Evolutionary conservation across 164 flowering plant genomes (phyloP).

Genomic region (grape (Vitis vinifera)): DNA sequence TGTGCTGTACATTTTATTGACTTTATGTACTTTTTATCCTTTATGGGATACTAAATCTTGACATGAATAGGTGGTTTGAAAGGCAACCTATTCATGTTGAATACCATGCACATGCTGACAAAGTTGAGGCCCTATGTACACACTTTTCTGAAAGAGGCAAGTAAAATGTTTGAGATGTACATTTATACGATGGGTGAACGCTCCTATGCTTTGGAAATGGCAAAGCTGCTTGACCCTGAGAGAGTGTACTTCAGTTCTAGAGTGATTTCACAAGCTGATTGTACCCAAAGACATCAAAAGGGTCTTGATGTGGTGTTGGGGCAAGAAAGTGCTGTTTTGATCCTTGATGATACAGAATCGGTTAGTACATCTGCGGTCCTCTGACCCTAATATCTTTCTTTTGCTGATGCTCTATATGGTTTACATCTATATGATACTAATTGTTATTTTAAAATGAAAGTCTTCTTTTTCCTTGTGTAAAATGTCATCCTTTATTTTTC

Average conservation of each 20-base stretch:
- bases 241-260: slow-evolving; percentile 52
- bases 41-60: too few relatives aligned
- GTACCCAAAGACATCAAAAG: slow-evolving; percentile 72
- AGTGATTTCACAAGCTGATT: slow-evolving; percentile 74
- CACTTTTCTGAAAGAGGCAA: slow-evolving; percentile 72
- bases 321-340: slow-evolving; percentile 68
- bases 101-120: slow-evolving; percentile 66
- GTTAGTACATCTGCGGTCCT: too few relatives aligned
- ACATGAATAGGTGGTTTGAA: slow-evolving; percentile 52
- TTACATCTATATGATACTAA: too few relatives aligned
- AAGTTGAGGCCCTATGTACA: slow-evolving; percentile 85
- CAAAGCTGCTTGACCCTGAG: slow-evolving; percentile 71
- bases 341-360: slow-evolving; percentile 87
- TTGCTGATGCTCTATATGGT: too few relatives aligned
- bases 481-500: too few relatives aligned
- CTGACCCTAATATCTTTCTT: too few relatives aligned
- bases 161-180: slow-evolving; percentile 78
- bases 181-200: slow-evolving; percentile 86
- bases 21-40: too few relatives aligned
- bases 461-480: too few relatives aligned
- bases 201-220: slow-evolving; percentile 75
- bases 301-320: slow-evolving; percentile 86
- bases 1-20: too few relatives aligned
- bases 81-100: slow-evolving; percentile 58
- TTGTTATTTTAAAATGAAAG: too few relatives aligned